phyloP scores from a whole-genome alignment of 2,329 filamentous ascomycete genomes.

The Cadophora sp. region DNA sequence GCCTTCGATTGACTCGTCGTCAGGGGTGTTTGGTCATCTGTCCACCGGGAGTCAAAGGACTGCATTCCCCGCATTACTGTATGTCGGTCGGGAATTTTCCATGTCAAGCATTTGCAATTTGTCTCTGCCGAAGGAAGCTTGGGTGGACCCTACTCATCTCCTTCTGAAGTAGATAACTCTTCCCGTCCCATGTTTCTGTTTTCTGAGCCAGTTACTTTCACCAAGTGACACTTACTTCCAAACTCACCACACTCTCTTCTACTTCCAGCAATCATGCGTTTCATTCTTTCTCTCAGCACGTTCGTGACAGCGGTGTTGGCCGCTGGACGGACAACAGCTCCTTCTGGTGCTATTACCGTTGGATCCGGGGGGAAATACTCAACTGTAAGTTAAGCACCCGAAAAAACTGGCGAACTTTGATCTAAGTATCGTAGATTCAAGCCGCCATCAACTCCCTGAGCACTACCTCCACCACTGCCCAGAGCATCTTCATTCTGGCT shows the following conservation, averaged over 20 bases:
- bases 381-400: conserved; percentile 44
- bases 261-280: conserved; percentile 38
- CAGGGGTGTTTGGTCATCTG: neutral
- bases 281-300: conserved; percentile 37
- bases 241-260: conserved; percentile 20
- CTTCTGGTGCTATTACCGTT: conserved; percentile 56
- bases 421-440: conserved; percentile 48
- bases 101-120: neutral
- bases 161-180: neutral
- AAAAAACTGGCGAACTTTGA: neutral
- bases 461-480: conserved; percentile 51
- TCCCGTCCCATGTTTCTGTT: conserved; percentile 7
- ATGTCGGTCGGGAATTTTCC: conserved; percentile 13
- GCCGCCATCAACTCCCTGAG: conserved; percentile 58
- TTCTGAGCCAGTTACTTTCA: neutral
- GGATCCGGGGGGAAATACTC: conserved; percentile 51
- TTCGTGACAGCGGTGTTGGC: conserved; percentile 40
- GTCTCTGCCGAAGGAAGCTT: neutral
- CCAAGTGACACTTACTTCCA: neutral
- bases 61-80: conserved; percentile 15
- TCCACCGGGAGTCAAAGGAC: neutral
- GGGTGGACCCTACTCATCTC: conserved; percentile 11
- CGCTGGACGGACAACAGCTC: conserved; percentile 50
- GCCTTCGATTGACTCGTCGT: neutral
- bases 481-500: conserved; percentile 61